These are phyloP conservation scores for Hymenoscyphus salicellus DNA, from an alignment of 2,329 filamentous ascomycete genomes.

Conservation along the genomic window DNA sequence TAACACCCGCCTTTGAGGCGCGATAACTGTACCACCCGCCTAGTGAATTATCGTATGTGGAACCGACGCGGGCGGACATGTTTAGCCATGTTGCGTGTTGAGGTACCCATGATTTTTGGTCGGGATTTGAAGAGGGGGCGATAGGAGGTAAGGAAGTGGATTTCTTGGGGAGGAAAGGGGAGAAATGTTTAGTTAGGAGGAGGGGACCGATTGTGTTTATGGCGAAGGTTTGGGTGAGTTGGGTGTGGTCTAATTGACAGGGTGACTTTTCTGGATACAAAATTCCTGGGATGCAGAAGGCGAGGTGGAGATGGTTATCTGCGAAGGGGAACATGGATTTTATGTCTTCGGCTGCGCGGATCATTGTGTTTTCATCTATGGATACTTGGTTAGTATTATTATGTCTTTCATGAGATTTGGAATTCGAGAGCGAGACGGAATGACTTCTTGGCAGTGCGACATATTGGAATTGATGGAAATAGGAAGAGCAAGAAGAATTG, in stretches of 20 bases:
- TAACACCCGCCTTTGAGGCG: slow-evolving; percentile 71
- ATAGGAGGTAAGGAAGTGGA: slow-evolving; percentile 22
- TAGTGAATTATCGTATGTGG: slow-evolving; percentile 65
- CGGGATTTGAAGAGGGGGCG: no score
- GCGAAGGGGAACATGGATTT: slow-evolving; percentile 49
- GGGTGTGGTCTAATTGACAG: slow-evolving; percentile 57
- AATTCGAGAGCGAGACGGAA: not conserved
- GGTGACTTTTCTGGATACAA: slow-evolving; percentile 72
- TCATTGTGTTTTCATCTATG: slow-evolving; percentile 59
- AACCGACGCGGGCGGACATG: slow-evolving; percentile 77
- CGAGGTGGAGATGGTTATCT: slow-evolving; percentile 62
- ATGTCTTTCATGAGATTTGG: not conserved
- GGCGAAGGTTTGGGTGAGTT: slow-evolving; percentile 65
- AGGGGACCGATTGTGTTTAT: slow-evolving; percentile 74
- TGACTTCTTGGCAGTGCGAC: not conserved
- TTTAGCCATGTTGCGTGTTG: slow-evolving; percentile 63
- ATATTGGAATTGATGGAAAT: not conserved
- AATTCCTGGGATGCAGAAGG: slow-evolving; percentile 68
- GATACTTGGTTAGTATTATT: not conserved
- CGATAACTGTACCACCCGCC: slow-evolving; percentile 85
- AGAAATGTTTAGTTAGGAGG: slow-evolving; percentile 74
- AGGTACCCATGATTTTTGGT: slow-evolving; percentile 4
- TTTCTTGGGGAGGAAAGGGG: slow-evolving; percentile 63
- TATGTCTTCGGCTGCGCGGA: slow-evolving; percentile 52
- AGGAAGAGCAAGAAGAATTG: not conserved